Evolutionary conservation across 2,329 filamentous ascomycete species (phyloP).

Genomic region (Plenodomus lindquistii): DNA sequence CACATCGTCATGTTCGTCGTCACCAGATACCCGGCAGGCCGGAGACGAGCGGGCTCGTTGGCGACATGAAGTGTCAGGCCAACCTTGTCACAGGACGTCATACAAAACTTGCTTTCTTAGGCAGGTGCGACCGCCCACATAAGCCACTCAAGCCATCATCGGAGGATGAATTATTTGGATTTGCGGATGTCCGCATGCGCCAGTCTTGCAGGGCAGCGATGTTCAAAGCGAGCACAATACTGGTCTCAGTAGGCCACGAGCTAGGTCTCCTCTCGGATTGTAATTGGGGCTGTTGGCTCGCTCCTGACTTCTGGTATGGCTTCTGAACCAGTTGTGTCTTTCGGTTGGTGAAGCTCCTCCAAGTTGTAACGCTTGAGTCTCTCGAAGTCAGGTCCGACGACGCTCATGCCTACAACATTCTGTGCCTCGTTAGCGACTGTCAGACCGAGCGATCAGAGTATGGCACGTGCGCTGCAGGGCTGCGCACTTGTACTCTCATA

Average conservation of each 20-base stretch:
- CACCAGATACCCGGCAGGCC: constrained; percentile 12
- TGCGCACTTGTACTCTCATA: constrained; percentile 48
- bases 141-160: constrained; percentile 19
- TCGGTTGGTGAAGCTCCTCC: constrained; percentile 68
- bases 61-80: constrained; percentile 22
- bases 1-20: constrained; percentile 11
- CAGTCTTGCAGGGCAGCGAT: constrained; percentile 4
- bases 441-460: not conserved
- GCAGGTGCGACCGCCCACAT: constrained; percentile 20
- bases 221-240: constrained; percentile 2
- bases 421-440: constrained; percentile 44
- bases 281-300: not conserved
- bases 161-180: constrained; percentile 21
- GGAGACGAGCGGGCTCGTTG: constrained; percentile 27
- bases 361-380: constrained; percentile 77
- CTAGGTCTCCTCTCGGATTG: constrained; percentile 29
- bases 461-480: constrained; percentile 5
- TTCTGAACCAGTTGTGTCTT: constrained; percentile 13
- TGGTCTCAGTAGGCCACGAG: constrained; percentile 7
- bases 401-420: constrained; percentile 78
- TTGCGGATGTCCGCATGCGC: constrained; percentile 8
- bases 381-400: constrained; percentile 75
- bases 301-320: constrained; percentile 3
- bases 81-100: constrained; percentile 16
- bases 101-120: constrained; percentile 11